phyloP scores from a whole-genome alignment of 176 grass and related monocot species.

The Melocanna baccifera region DNA sequence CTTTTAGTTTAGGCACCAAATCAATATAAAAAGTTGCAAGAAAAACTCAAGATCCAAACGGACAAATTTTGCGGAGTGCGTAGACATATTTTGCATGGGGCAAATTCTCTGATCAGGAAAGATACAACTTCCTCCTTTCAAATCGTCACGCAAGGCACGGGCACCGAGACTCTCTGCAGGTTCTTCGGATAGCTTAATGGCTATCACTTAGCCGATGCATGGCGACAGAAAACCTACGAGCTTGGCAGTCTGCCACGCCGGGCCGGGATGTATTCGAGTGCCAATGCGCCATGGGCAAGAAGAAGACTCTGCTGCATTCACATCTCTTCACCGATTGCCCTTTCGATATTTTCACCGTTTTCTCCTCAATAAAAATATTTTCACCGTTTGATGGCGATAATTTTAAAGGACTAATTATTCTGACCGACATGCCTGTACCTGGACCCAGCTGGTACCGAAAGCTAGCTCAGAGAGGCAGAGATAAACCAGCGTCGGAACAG shows the following conservation, averaged over 20 bases:
- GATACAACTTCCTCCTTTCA: neutral
- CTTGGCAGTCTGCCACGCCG: slow-evolving; percentile 7
- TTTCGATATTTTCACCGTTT: neutral
- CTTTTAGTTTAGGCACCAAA: neutral
- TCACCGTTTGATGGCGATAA: neutral
- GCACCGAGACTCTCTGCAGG: neutral
- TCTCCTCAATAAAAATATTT: neutral
- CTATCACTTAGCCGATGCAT: neutral
- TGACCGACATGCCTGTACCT: neutral
- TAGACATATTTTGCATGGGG: neutral
- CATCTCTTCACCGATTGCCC: neutral
- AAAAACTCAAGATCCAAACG: neutral
- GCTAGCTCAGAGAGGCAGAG: neutral
- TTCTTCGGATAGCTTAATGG: neutral
- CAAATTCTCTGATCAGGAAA: neutral
- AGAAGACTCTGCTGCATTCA: neutral
- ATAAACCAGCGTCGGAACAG: neutral
- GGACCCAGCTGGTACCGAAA: neutral
- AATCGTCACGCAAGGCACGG: neutral
- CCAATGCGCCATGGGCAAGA: neutral
- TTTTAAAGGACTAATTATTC: neutral
- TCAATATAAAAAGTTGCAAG: neutral
- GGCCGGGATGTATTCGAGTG: neutral
- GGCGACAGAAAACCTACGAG: neutral
- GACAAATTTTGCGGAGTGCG: neutral